A percentile compares a stretch with the other conserved stretches of the same genome.
Conservation (phyloP, 2,329 filamentous ascomycete genomes). For the Sarocladium strictum region DNA sequence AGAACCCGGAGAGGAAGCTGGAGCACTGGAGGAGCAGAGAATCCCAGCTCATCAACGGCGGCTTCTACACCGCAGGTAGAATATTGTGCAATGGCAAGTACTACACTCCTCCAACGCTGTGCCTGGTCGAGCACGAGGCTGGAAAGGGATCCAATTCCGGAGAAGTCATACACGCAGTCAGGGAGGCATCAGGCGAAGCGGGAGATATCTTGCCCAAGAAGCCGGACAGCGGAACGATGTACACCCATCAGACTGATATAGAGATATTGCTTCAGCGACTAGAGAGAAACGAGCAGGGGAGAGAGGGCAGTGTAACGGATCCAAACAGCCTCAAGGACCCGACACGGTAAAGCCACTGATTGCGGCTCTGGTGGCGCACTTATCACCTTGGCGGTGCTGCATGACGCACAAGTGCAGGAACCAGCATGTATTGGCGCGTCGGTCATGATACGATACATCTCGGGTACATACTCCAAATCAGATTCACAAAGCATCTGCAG, state of each 20-base stretch:
- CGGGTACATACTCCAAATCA: not conserved
- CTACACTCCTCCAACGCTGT: conserved; percentile 30
- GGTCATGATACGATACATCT: not conserved
- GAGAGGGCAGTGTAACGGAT: conserved; percentile 4
- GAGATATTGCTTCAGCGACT: not conserved
- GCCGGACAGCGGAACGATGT: not conserved
- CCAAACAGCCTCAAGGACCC: conserved; percentile 4
- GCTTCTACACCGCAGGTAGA: conserved; percentile 57
- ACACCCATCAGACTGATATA: not conserved
- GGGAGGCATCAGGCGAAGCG: conserved; percentile 8
- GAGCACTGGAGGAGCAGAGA: conserved; percentile 65
- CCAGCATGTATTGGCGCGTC: no score
- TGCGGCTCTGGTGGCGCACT: not conserved
- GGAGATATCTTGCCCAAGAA: not conserved
- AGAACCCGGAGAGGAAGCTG: conserved; percentile 60
- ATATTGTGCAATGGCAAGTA: conserved; percentile 26
- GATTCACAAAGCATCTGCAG: not conserved
- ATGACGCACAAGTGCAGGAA: not conserved
- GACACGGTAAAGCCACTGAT: not conserved
- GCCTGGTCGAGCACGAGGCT: conserved; percentile 24
- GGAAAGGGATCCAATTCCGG: conserved; percentile 12
- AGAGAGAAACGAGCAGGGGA: not conserved
- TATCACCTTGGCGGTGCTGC: not conserved
- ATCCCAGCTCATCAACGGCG: conserved; percentile 53
- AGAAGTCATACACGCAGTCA: conserved; percentile 16